A percentile compares a stretch with the other conserved stretches of the same genome.
These are phyloP conservation scores for Sporothrix luriei DNA, from an alignment of 2,329 filamentous ascomycete species.

Conservation along the genomic window DNA sequence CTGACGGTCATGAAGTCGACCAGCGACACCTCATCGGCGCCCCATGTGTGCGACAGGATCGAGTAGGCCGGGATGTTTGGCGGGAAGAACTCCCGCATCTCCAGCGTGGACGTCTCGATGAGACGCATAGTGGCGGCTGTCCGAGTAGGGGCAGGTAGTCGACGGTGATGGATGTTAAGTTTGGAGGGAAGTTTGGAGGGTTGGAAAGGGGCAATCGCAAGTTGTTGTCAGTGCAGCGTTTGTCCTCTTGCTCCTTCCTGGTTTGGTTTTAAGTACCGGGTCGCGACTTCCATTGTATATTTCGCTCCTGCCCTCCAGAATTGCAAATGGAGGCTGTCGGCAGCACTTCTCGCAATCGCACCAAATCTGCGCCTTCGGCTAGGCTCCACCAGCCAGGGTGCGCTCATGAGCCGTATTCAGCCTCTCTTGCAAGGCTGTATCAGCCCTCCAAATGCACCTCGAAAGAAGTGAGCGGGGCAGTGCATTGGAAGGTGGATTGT, in stretches of 20 bases:
- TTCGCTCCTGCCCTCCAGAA: too few species aligned
- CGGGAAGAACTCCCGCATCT: constrained; percentile 34
- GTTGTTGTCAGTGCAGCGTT: neutral
- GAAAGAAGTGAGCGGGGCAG: neutral
- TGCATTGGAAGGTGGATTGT: neutral
- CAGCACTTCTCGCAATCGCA: too few species aligned
- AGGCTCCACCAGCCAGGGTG: too few species aligned
- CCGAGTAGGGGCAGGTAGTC: neutral
- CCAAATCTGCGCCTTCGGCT: too few species aligned
- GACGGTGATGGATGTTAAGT: neutral
- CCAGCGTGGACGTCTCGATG: constrained; percentile 34
- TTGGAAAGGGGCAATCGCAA: neutral
- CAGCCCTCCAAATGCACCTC: neutral
- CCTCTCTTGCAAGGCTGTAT: neutral
- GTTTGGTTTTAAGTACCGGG: neutral
- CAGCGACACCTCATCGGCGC: constrained; percentile 25
- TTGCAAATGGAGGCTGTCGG: too few species aligned
- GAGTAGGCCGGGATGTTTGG: constrained; percentile 30
- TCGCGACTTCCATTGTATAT: too few species aligned
- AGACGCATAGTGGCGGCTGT: constrained; percentile 34
- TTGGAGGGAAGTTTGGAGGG: neutral
- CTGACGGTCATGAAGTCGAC: constrained; percentile 11
- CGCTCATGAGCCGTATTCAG: neutral
- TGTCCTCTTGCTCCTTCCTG: neutral
- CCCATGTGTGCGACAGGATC: constrained; percentile 38